Conservation (phyloP, 1,139 yeast species). For the Geotrichum fermentans region DNA sequence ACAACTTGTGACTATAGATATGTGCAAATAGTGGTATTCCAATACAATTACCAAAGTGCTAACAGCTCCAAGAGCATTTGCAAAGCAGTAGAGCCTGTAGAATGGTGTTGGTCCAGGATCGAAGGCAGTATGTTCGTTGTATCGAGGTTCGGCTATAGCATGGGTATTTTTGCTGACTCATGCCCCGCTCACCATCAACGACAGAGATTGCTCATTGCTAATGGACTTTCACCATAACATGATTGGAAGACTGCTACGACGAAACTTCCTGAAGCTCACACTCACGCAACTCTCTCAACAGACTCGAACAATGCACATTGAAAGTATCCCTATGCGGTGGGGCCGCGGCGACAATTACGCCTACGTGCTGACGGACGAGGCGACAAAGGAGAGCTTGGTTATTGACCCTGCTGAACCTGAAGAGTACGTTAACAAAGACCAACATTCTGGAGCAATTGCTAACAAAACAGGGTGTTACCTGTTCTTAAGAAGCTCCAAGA, state of each 20-base stretch:
- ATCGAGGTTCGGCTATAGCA: too few species aligned
- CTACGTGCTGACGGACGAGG: conserved; percentile 67
- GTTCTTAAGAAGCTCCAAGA: conserved; percentile 40
- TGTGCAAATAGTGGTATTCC: too few species aligned
- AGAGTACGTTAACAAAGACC: conserved; percentile 40
- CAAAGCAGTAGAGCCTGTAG: too few species aligned
- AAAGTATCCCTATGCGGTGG: conserved; percentile 91
- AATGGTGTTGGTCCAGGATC: too few species aligned
- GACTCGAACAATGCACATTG: conserved; percentile 65
- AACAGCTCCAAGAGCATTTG: too few species aligned
- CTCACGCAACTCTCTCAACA: neutral
- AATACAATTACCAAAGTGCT: too few species aligned
- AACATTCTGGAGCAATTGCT: neutral
- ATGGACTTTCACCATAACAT: conserved; percentile 1
- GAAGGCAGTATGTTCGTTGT: too few species aligned
- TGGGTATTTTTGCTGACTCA: too few species aligned
- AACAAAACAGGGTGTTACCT: conserved; percentile 34
- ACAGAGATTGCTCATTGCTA: neutral
- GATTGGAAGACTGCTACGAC: neutral
- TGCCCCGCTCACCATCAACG: too few species aligned
- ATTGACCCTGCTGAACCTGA: conserved; percentile 89
- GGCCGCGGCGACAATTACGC: conserved; percentile 87
- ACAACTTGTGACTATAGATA: too few species aligned
- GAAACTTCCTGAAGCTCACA: neutral
- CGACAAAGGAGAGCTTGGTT: conserved; percentile 66